Conservation (phyloP, 129 eudicot species). For the Sambucus nigra region DNA sequence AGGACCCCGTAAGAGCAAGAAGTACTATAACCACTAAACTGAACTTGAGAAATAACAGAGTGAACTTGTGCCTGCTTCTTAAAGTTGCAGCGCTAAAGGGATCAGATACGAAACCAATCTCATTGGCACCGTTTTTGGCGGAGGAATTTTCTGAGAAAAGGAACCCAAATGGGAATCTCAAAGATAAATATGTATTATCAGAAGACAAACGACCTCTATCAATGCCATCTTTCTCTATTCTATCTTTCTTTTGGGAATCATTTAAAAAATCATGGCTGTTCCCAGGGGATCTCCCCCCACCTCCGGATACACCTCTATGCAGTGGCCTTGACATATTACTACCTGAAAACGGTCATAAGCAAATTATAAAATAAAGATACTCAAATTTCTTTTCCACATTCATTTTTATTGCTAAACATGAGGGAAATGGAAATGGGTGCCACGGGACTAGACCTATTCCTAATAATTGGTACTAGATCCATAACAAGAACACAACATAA, state of each 20-base stretch:
- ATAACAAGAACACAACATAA: slow-evolving; percentile 4
- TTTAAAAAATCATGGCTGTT: slow-evolving; percentile 57
- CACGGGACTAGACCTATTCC: slow-evolving; percentile 24
- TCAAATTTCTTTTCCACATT: neutral
- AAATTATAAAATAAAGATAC: slow-evolving; percentile 6
- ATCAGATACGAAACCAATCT: slow-evolving; percentile 59
- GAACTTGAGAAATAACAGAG: slow-evolving; percentile 47
- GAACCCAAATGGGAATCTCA: slow-evolving; percentile 52
- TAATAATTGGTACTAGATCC: slow-evolving; percentile 21
- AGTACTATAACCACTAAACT: slow-evolving; percentile 61
- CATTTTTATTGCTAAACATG: neutral
- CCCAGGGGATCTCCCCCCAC: slow-evolving; percentile 55
- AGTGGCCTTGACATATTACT: slow-evolving; percentile 85
- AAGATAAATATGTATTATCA: slow-evolving; percentile 34
- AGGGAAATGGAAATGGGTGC: neutral
- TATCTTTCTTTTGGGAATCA: slow-evolving; percentile 79
- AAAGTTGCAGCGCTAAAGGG: slow-evolving; percentile 32
- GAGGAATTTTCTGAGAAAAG: slow-evolving; percentile 39
- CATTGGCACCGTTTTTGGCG: slow-evolving; percentile 38
- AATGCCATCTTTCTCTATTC: slow-evolving; percentile 58
- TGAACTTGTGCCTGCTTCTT: slow-evolving; percentile 55
- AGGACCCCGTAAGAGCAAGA: slow-evolving; percentile 74
- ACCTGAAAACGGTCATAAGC: slow-evolving; percentile 27
- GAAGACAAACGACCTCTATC: slow-evolving; percentile 31
- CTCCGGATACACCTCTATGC: slow-evolving; percentile 63